Evolutionary conservation across 441 rosid species (phyloP), one percentile per base, ranked within the genome.

Genomic region (Cnidoscolus chayamansa): DNA sequence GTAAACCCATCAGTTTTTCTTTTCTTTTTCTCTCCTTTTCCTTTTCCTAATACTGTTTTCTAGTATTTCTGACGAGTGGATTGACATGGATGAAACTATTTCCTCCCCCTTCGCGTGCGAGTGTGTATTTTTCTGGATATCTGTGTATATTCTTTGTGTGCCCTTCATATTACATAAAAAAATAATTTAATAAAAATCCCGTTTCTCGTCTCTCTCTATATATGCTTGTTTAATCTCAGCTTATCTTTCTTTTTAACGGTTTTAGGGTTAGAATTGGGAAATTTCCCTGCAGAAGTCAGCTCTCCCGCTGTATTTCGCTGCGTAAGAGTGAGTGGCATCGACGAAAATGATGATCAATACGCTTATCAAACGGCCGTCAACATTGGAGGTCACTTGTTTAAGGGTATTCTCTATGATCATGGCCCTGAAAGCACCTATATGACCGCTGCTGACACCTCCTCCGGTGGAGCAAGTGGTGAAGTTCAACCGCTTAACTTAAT

Each of bases 341-440:
- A 89, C 45, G 94, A 90, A 35, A 70, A 67, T 25, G 92, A 92
- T 12, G 96, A 93, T 15, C 90, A 86, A 70, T 88, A 77, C 50
- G 98, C 97, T 43, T 94, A 94, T 78, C 94, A 91, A 80, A 88
- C 98, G 25, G 86, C 89, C 1, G 91, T 93, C 68, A 91, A 84
- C 80, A 91, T 93, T 1, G 90, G 89, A 20, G 97, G 98, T 15
- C 98, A 89, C 71, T 80, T 94, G 30, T 94, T 94, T 78, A 91
- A 85, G 74, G 98, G 97, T 68, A 84, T 94, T 78, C 87, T 94
- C 68, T 91, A 94, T 68, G 97, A 94, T 83, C 97, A 87, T 62
- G 98, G 98, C 30, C 90, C 86, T 45, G 96, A 94, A 73, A 77
- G 72, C 54, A 40, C 77, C 74, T 82, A 85, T 78, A 70, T 48